Base-by-base conservation (phyloP, 2,329 filamentous ascomycete genomes). In the Penicillium sp. region DNA sequence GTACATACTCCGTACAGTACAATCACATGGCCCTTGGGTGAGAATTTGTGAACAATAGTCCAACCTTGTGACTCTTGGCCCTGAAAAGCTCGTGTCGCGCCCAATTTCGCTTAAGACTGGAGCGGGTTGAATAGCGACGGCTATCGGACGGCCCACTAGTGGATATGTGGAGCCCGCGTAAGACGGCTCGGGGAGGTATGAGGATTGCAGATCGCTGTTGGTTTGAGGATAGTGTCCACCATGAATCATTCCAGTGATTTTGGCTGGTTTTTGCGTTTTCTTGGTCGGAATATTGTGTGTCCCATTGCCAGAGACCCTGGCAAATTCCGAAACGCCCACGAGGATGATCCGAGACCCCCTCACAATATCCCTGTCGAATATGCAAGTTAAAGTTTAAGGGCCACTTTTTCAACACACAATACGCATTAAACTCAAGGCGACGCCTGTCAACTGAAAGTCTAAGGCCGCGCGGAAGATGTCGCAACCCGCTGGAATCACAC, bases 61-160 rank as follows among this genome's bases (percentile, higher is more conserved):
- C 19, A 8, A 11, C 42, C 28, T 9, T 21, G 8, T n/a, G 21
- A 21, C 16, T 31, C 6, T 23, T 31, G 21, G 26, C n/a, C 13
- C 2, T 16, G 10, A 16, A 7, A n/a, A 31, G 16, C 42, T 31
- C 39, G n/a, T 45, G 9, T 31, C 28, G 31, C 23, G 23, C 26
- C 34, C 50, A 59, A 52, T 56, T 19, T 59, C 58, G 58, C 52
- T 59, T 60, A 56, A 26, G 45, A 24, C 26, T 48, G 24, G 21
- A 21, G 34, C 45, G 29, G 29, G 36, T 8, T 45, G 43, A 34
- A 50, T 40, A 19, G 37, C 36, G 47, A 19, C 26, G 37, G 36
- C 48, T 36, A 36, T 31, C 44, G 24, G 14, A n/a, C 16, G 29
- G 21, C 48, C 50, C 45, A 46, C 49, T 16, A 11, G 34, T 45